Percentiles rank a stretch among this genome's conserved stretches.
These are phyloP conservation scores for Trichophyton simii DNA, from an alignment of 2,329 filamentous ascomycete genomes.

Conservation along the genomic window DNA sequence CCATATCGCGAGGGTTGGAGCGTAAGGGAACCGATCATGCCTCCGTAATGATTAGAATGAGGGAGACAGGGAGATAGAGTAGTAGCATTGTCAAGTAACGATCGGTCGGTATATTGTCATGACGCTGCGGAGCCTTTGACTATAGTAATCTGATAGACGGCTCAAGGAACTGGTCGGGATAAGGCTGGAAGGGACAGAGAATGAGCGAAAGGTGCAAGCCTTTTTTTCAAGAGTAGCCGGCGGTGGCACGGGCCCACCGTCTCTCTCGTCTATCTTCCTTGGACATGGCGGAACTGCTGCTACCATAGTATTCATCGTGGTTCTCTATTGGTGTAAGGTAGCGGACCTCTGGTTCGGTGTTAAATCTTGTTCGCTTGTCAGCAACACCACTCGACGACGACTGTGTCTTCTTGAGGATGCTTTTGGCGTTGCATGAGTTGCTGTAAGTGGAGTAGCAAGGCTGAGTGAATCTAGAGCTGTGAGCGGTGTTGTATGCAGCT, in stretches of 20 bases:
- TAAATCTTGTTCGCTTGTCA: slow-evolving; percentile 33
- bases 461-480: slow-evolving; percentile 26
- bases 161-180: background rate
- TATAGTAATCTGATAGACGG: background rate
- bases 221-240: background rate
- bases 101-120: background rate
- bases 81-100: background rate
- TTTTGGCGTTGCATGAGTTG: slow-evolving; percentile 35
- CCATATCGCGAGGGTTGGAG: background rate
- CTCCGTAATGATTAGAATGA: too few species aligned
- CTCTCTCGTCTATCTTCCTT: slow-evolving; percentile 37
- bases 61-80: too few species aligned
- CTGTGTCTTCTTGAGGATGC: slow-evolving; percentile 36
- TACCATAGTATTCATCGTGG: slow-evolving; percentile 37
- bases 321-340: slow-evolving; percentile 39
- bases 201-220: background rate
- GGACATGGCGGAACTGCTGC: slow-evolving; percentile 27
- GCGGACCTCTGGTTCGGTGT: slow-evolving; percentile 33
- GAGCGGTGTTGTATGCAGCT: slow-evolving; percentile 17
- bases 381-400: slow-evolving; percentile 10
- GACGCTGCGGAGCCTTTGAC: background rate
- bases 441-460: slow-evolving; percentile 30
- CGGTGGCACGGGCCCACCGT: slow-evolving; percentile 24
- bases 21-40: background rate
- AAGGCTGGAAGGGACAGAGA: background rate